A percentile compares a stretch with the other conserved stretches of the same genome.
phyloP scores from a whole-genome alignment of 345 rosid genomes.

The Excoecaria cochinchinensis region DNA sequence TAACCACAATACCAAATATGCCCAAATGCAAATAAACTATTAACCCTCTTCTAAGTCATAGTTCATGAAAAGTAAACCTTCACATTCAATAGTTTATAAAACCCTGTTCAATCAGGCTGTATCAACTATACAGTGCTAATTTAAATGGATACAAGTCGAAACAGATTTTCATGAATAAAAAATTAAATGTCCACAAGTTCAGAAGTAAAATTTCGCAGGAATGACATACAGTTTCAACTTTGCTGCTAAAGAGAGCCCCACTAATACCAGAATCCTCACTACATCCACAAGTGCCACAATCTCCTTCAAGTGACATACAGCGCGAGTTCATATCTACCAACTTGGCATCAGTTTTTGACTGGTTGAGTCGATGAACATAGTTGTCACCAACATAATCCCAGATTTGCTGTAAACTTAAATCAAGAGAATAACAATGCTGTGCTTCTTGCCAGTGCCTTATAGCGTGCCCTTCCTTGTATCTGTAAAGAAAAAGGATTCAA shows the following conservation, averaged over 20 bases:
- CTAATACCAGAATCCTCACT: constrained; percentile 80
- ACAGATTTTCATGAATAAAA: neutral
- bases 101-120: neutral
- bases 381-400: constrained; percentile 98
- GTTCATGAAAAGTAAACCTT: constrained; percentile 3
- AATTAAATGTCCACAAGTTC: constrained; percentile 1
- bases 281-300: constrained; percentile 62
- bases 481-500: constrained; percentile 29
- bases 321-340: constrained; percentile 51
- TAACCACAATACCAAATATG: neutral
- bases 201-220: constrained; percentile 5
- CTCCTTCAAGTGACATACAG: constrained; percentile 60
- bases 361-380: constrained; percentile 92
- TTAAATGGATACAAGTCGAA: neutral
- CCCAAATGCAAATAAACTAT: neutral
- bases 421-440: constrained; percentile 88
- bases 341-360: constrained; percentile 81
- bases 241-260: constrained; percentile 77
- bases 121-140: neutral
- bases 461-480: constrained; percentile 94
- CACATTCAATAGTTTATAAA: neutral
- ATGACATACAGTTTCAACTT: constrained; percentile 77
- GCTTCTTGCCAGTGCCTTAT: constrained; percentile 88
- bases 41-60: neutral
- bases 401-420: constrained; percentile 82